These are phyloP conservation scores for Claviceps sorghi DNA, from an alignment of 2,329 filamentous ascomycete genomes.

Conservation along the genomic window DNA sequence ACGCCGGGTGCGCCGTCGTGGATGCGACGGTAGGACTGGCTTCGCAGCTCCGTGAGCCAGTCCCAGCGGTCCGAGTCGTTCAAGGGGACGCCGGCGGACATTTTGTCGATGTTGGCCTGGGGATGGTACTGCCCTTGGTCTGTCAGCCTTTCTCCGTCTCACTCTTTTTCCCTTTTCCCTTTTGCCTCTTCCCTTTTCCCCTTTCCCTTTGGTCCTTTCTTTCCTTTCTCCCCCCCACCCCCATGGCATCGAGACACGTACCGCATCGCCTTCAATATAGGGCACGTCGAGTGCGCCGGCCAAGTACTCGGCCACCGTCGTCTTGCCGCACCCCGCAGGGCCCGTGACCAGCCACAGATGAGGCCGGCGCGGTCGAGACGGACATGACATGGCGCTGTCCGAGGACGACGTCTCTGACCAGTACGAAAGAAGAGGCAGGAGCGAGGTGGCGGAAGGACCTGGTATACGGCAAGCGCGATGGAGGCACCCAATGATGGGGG, in stretches of 20 bases:
- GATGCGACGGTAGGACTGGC: conserved; percentile 46
- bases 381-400: conserved; percentile 2
- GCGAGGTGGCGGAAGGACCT: too few relatives aligned
- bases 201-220: too few relatives aligned
- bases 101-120: conserved; percentile 73
- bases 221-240: too few relatives aligned
- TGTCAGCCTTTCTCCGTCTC: too few relatives aligned
- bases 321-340: conserved; percentile 68
- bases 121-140: conserved; percentile 48
- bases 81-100: conserved; percentile 68
- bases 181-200: too few relatives aligned
- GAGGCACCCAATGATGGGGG: too few relatives aligned
- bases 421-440: too few relatives aligned
- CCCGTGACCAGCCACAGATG: conserved; percentile 74
- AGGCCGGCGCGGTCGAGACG: conserved; percentile 29
- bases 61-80: conserved; percentile 95
- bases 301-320: conserved; percentile 54
- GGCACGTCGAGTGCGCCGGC: conserved; percentile 48
- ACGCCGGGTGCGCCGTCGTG: conserved; percentile 51
- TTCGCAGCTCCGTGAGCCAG: conserved; percentile 71
- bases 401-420: too few relatives aligned
- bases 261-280: conserved; percentile 66
- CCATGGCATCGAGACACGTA: conserved; percentile 25
- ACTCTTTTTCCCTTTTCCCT: too few relatives aligned
- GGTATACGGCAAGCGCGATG: too few relatives aligned